A percentile compares a stretch with the other conserved stretches of the same genome.
Evolutionary conservation across 2,329 filamentous ascomycete genomes (phyloP).

Genomic region (Triangularia setosa): DNA sequence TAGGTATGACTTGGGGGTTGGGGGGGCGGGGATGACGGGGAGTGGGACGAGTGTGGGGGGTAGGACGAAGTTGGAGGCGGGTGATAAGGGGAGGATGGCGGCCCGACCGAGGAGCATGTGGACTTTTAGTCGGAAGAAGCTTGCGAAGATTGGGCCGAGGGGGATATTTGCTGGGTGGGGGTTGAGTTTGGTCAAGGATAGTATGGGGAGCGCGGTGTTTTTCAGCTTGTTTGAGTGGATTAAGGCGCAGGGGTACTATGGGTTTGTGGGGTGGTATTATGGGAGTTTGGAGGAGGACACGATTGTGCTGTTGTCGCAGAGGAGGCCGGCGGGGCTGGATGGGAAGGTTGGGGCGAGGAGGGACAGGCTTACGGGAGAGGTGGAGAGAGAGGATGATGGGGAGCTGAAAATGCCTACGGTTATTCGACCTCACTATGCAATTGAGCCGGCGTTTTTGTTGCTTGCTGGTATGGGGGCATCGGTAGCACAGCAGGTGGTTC

Average conservation of each 20-base stretch:
- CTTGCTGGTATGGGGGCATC: slow-evolving; percentile 66
- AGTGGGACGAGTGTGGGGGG: slow-evolving; percentile 30
- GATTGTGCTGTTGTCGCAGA: slow-evolving; percentile 46
- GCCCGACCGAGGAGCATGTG: slow-evolving; percentile 62
- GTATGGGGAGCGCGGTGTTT: slow-evolving; percentile 65
- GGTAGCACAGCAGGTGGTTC: slow-evolving; percentile 62
- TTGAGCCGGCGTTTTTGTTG: slow-evolving; percentile 69
- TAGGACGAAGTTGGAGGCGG: slow-evolving; percentile 23
- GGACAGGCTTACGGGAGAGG: background rate
- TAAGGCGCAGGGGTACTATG: slow-evolving; percentile 70
- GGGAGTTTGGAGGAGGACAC: slow-evolving; percentile 52
- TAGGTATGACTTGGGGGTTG: slow-evolving; percentile 52
- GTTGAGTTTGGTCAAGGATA: slow-evolving; percentile 65
- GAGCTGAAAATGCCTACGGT: slow-evolving; percentile 36
- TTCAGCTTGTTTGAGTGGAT: slow-evolving; percentile 73
- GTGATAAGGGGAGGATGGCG: background rate
- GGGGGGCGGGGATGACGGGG: slow-evolving; percentile 34
- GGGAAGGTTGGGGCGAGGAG: background rate
- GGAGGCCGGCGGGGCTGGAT: slow-evolving; percentile 35
- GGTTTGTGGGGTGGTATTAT: slow-evolving; percentile 68
- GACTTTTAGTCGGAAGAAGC: slow-evolving; percentile 63
- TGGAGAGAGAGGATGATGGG: background rate
- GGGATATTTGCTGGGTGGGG: slow-evolving; percentile 73
- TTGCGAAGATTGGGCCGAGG: slow-evolving; percentile 65
- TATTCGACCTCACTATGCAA: slow-evolving; percentile 69